A percentile compares a stretch with the other conserved stretches of the same genome.
These are phyloP conservation scores for Cyclostephanos tholiformis DNA, from an alignment of 108 stramenopile species.

Conservation along the genomic window DNA sequence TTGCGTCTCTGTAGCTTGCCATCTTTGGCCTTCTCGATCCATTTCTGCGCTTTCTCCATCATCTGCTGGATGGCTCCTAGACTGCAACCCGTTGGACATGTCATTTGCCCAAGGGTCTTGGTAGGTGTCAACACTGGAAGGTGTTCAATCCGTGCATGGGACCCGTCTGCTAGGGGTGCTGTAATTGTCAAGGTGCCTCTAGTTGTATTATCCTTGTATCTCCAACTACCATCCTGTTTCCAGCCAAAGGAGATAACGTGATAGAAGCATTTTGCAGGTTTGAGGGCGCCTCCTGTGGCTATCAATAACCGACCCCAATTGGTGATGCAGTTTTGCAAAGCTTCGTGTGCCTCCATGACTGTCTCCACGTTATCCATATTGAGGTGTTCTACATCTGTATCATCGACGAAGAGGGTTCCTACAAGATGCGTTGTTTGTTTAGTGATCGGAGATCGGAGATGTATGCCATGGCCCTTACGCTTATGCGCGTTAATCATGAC, in stretches of 20 bases:
- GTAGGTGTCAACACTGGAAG: neutral
- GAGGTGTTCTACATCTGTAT: neutral
- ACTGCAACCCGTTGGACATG: neutral
- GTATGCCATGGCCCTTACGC: no score
- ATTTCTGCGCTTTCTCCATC: slow-evolving; percentile 12
- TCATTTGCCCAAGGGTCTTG: slow-evolving; percentile 17
- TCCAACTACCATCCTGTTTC: slow-evolving; percentile 12
- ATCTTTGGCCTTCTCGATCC: slow-evolving; percentile 12
- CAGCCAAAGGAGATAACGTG: slow-evolving; percentile 15
- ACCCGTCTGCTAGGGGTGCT: slow-evolving; percentile 18
- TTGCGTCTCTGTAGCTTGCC: slow-evolving; percentile 1
- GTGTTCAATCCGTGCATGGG: neutral
- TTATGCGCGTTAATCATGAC: neutral
- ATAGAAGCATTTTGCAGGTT: slow-evolving; percentile 19
- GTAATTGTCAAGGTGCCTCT: neutral
- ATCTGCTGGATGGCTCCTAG: neutral
- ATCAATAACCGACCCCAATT: slow-evolving; percentile 18
- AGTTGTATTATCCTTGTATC: neutral
- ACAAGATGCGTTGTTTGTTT: no score
- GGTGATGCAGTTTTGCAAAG: neutral
- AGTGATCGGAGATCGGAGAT: no score
- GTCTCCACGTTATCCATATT: neutral
- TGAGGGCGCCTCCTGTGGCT: slow-evolving; percentile 15
- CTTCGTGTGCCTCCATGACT: no score
- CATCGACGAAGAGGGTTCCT: no score